These are phyloP conservation scores for Mrakiaceae sp. DNA, from an alignment of 1,284 basidiomycete species.

Conservation along the genomic window DNA sequence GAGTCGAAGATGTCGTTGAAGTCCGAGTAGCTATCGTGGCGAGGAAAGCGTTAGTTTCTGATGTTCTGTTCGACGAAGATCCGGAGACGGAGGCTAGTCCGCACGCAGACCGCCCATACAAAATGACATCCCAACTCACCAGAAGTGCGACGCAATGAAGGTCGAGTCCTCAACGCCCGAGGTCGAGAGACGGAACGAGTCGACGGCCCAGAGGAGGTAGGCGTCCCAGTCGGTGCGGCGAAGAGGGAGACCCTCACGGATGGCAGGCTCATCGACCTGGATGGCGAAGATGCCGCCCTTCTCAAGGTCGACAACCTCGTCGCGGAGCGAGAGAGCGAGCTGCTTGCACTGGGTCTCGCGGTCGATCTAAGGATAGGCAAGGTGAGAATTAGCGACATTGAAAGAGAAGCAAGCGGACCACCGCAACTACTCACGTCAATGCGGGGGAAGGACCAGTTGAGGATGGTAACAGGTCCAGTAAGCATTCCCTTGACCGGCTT, in stretches of 20 bases:
- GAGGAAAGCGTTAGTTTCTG: too few relatives aligned
- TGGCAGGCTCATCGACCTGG: constrained; percentile 98
- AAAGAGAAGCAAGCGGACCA: too few relatives aligned
- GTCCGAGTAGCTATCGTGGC: constrained; percentile 34
- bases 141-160: constrained; percentile 97
- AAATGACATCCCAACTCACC: constrained; percentile 57
- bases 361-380: constrained; percentile 30
- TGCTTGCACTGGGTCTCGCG: constrained; percentile 98
- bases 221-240: constrained; percentile 86
- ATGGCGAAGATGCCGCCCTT: constrained; percentile 95
- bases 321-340: constrained; percentile 93
- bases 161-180: constrained; percentile 84
- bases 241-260: constrained; percentile 96
- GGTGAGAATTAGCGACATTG: too few relatives aligned
- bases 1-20: constrained; percentile 50
- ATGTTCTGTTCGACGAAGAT: constrained; percentile 13
- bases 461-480: constrained; percentile 90
- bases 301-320: constrained; percentile 96
- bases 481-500: constrained; percentile 83
- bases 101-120: not conserved
- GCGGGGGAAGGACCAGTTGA: constrained; percentile 99
- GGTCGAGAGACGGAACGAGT: constrained; percentile 92
- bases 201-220: constrained; percentile 93
- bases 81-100: not conserved
- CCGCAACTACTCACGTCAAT: constrained; percentile 55